Evolutionary conservation across 805 yeast genomes (phyloP).

Genomic region (Candida boleticola): DNA sequence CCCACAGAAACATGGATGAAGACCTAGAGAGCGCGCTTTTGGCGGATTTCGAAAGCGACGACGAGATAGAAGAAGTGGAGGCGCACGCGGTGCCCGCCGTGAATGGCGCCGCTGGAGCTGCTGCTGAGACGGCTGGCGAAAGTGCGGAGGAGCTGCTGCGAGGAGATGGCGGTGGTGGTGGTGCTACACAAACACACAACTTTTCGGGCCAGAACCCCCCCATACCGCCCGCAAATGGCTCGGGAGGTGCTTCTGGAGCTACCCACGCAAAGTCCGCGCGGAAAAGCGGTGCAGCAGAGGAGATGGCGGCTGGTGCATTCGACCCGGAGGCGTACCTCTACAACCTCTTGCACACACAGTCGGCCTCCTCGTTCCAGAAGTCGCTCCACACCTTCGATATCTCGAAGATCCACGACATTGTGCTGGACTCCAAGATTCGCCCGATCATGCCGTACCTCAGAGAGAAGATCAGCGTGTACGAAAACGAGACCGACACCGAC

Average conservation of each 20-base stretch:
- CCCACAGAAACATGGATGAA: slow-evolving; percentile 2
- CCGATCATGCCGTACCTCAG: slow-evolving; percentile 23
- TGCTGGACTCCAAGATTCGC: slow-evolving; percentile 19
- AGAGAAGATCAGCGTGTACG: slow-evolving; percentile 17
- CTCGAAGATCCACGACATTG: slow-evolving; percentile 16
- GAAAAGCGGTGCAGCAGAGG: slow-evolving; percentile 9
- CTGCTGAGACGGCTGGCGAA: neutral
- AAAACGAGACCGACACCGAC: slow-evolving; percentile 25
- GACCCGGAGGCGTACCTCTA: neutral
- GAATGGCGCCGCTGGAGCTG: neutral
- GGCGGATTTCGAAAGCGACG: slow-evolving; percentile 5
- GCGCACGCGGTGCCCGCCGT: neutral
- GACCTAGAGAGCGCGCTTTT: slow-evolving; percentile 3
- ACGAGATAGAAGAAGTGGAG: slow-evolving; percentile 5
- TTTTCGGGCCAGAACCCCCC: neutral
- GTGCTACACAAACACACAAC: slow-evolving; percentile 1
- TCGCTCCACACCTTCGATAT: slow-evolving; percentile 19
- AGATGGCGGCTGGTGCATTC: neutral
- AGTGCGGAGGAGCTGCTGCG: neutral
- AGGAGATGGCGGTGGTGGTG: too few species aligned
- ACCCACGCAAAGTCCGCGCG: too few species aligned
- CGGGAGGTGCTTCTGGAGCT: too few species aligned
- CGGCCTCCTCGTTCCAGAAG: neutral
- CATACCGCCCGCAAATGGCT: too few species aligned
- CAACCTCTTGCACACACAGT: neutral